Base-by-base conservation (phyloP, 176 grass and related monocot species). In the Aegilops longissima region DNA sequence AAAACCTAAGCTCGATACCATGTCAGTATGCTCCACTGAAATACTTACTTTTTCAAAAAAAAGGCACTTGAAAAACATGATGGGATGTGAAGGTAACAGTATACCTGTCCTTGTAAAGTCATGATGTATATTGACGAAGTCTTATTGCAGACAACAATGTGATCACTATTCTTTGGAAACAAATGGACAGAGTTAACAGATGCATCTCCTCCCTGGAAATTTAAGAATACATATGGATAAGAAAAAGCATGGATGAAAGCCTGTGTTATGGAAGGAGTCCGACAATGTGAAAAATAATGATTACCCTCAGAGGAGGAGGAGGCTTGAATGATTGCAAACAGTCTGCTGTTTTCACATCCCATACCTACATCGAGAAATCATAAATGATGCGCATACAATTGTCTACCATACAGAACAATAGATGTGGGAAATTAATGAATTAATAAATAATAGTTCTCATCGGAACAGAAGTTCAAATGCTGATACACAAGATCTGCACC, bases 281-380 rank as follows among this genome's bases (percentile, higher is more conserved):
- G 39, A 78, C 9, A 80, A 59, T 14, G 82, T 82, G n/a, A 83
- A 18, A 82, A 84, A 29, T 30, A 61, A 84, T 40, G 14, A 84
- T 29, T 98, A 99, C 94, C 85, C 90, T 96, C 79, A 96, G 80
- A 89, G 96, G 92, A 88, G 97, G 92, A 54, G 97, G 97, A 66
- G 97, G 97, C 85, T 96, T 96, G 85, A 99, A 99, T 16, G 97
- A 89, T 67, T 99, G 92, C 80, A 99, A 85, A 85, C 97, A 99
- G 85, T 99, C 97, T 93, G 97, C 90, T 83, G 92, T 99, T 94
- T 99, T 99, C 42, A 83, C 69, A 89, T 99, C 97, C 97, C 97
- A 99, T 73, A 99, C 92, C 97, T 99, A 83, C 54, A 86, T 23
- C 75, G 35, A 77, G 45, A 68, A 78, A 82, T 61, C 80, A 85